A percentile compares a stretch with the other conserved stretches of the same genome.
Conservation (phyloP, 2,329 filamentous ascomycete species). For the Boeremia lycopersici region DNA sequence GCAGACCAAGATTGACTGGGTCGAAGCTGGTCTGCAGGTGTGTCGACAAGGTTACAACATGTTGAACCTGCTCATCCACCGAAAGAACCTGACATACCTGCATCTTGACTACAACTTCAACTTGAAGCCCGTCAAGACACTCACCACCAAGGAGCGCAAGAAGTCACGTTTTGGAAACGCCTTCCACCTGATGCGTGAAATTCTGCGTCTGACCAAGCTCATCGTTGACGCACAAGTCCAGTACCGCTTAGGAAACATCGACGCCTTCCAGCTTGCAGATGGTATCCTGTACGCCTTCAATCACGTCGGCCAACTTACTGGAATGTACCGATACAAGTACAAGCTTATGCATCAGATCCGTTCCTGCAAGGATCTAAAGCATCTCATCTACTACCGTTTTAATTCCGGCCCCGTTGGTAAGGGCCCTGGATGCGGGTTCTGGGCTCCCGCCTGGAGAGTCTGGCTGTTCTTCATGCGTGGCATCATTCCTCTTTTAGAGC, state of each 20-base stretch:
- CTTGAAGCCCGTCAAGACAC: slow-evolving; percentile 95
- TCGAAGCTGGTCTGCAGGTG: slow-evolving; percentile 96
- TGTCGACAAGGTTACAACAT: slow-evolving; percentile 99
- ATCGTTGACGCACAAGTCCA: slow-evolving; percentile 99
- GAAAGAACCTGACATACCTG: slow-evolving; percentile 97
- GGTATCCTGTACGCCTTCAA: slow-evolving; percentile 99
- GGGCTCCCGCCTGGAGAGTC: slow-evolving; percentile 97
- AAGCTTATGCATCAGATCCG: slow-evolving; percentile 99
- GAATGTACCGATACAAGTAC: slow-evolving; percentile 99
- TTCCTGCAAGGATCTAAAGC: slow-evolving; percentile 98
- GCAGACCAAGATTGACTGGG: slow-evolving; percentile 98
- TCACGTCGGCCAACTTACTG: slow-evolving; percentile 95
- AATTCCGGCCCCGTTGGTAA: slow-evolving; percentile 97
- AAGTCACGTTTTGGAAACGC: slow-evolving; percentile 99
- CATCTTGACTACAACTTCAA: slow-evolving; percentile 99
- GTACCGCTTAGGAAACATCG: slow-evolving; percentile 95
- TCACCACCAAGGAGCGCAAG: slow-evolving; percentile 98
- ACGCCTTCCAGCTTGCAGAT: slow-evolving; percentile 97
- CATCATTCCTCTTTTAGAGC: slow-evolving; percentile 93
- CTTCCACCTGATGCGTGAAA: slow-evolving; percentile 98
- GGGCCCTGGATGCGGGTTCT: slow-evolving; percentile 97
- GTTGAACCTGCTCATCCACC: slow-evolving; percentile 95
- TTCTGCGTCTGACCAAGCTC: slow-evolving; percentile 90
- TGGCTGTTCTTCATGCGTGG: slow-evolving; percentile 99
- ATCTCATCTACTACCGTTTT: slow-evolving; percentile 98